Conservation (phyloP, 805 yeast species). For the Candida dendrica region DNA sequence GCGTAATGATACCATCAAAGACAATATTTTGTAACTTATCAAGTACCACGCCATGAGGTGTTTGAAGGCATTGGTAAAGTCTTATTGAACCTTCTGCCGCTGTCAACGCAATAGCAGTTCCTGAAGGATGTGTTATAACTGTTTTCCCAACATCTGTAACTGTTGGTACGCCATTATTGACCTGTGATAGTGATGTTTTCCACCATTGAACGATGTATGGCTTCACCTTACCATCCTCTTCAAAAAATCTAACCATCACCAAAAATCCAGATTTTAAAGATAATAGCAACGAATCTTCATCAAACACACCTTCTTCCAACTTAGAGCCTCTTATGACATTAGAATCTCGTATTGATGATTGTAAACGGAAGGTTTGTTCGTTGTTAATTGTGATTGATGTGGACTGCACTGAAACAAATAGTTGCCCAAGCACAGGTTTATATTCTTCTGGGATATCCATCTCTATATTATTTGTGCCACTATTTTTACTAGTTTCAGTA, state of each 20-base stretch:
- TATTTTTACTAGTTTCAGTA: constrained; percentile 3
- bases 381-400: constrained; percentile 11
- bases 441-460: constrained; percentile 1
- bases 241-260: constrained; percentile 31
- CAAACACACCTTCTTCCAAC: constrained; percentile 4
- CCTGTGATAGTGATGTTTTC: constrained; percentile 18
- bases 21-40: constrained; percentile 31
- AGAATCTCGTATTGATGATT: constrained; percentile 11
- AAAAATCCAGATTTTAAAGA: constrained; percentile 32
- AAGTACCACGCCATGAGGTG: constrained; percentile 31
- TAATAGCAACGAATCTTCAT: constrained; percentile 31
- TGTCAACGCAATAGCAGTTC: constrained; percentile 31
- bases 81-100: constrained; percentile 30
- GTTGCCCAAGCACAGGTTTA: constrained; percentile 9
- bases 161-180: constrained; percentile 11
- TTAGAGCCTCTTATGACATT: constrained; percentile 10
- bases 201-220: constrained; percentile 49
- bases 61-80: constrained; percentile 28
- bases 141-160: constrained; percentile 18
- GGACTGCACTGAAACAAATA: constrained; percentile 8
- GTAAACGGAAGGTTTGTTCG: constrained; percentile 6
- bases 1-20: constrained; percentile 34
- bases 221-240: constrained; percentile 3
- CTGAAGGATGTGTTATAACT: constrained; percentile 30
- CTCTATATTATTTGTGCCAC: neutral